These are phyloP conservation scores for Ampelocalamus luodianensis DNA, from an alignment of 176 grass and related monocot genomes.

Conservation along the genomic window DNA sequence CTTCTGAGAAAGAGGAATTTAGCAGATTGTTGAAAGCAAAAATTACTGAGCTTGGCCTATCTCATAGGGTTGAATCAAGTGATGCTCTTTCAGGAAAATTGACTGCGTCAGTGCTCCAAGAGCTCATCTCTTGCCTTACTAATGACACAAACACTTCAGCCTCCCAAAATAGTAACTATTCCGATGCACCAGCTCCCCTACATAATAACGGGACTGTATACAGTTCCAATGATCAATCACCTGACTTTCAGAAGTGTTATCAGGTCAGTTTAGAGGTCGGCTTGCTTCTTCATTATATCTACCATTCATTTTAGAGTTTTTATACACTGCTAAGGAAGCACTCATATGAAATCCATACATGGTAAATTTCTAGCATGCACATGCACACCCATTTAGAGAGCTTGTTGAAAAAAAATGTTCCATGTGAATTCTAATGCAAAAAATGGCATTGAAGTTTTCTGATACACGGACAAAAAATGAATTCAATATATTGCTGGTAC, in stretches of 20 bases:
- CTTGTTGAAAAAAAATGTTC: background rate
- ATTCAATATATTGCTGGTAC: background rate
- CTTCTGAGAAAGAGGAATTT: slow-evolving; percentile 52
- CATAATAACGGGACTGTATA: background rate
- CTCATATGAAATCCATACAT: background rate
- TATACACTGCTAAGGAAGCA: background rate
- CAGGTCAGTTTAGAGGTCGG: slow-evolving; percentile 48
- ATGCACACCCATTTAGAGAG: background rate
- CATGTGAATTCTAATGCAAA: background rate
- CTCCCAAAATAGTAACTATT: slow-evolving; percentile 30
- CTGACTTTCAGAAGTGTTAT: slow-evolving; percentile 33
- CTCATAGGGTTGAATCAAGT: slow-evolving; percentile 44
- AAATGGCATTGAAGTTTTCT: background rate
- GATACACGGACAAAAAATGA: background rate
- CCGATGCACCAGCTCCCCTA: slow-evolving; percentile 18
- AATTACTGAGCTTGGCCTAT: slow-evolving; percentile 52
- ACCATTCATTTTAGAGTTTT: background rate
- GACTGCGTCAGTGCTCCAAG: slow-evolving; percentile 53
- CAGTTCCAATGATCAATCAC: slow-evolving; percentile 38
- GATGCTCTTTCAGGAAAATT: slow-evolving; percentile 48
- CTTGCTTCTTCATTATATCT: background rate
- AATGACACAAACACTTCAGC: slow-evolving; percentile 20
- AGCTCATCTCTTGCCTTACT: slow-evolving; percentile 63
- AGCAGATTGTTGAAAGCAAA: slow-evolving; percentile 53
- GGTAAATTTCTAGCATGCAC: background rate